Conservation (phyloP, 306 rosid genomes). For the Cajanus cajan region DNA sequence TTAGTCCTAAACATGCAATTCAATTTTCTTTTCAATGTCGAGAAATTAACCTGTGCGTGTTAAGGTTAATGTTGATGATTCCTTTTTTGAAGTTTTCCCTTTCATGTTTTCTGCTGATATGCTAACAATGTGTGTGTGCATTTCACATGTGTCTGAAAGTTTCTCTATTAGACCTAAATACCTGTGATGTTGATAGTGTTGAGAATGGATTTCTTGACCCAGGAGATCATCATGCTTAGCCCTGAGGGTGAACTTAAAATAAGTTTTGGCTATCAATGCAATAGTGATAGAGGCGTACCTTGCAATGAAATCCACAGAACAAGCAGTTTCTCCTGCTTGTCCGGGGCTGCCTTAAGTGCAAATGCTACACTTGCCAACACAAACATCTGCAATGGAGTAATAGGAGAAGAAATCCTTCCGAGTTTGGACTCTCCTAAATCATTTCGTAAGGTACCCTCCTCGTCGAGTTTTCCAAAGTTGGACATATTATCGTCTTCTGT, state of each 20-base stretch:
- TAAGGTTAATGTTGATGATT: too few species aligned
- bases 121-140: not conserved
- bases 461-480: constrained; percentile 69
- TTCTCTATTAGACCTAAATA: too few species aligned
- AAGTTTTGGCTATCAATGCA: constrained; percentile 98
- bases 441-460: constrained; percentile 81
- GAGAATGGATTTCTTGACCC: constrained; percentile 34
- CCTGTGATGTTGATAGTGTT: constrained; percentile 23
- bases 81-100: too few species aligned
- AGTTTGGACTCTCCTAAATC: constrained; percentile 94
- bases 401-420: constrained; percentile 97
- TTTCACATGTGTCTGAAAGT: too few species aligned
- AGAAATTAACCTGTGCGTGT: too few species aligned
- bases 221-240: constrained; percentile 49
- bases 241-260: constrained; percentile 81
- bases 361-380: constrained; percentile 97
- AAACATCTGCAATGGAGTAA: constrained; percentile 93
- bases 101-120: not conserved
- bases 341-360: constrained; percentile 97
- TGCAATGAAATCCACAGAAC: constrained; percentile 56
- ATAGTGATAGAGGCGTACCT: constrained; percentile 39
- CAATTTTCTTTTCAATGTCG: too few species aligned
- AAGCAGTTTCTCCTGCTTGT: constrained; percentile 94
- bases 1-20: too few species aligned
- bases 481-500: constrained; percentile 83